Evolutionary conservation across 2,329 filamentous ascomycete genomes (phyloP).

Genomic region (Alternaria sp.): DNA sequence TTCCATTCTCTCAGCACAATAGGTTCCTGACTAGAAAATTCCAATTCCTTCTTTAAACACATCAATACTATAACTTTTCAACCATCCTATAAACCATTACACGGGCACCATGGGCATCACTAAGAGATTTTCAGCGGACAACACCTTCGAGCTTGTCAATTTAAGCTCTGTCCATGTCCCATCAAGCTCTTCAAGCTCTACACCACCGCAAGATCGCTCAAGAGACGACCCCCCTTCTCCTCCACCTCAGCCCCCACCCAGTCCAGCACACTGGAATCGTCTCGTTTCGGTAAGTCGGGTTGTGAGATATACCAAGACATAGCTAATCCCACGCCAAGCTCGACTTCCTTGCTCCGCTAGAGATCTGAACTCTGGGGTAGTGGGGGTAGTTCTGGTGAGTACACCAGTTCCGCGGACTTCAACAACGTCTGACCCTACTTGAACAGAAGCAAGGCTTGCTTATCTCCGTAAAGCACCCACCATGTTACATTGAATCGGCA

Average conservation of each 20-base stretch:
- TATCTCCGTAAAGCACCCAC: slow-evolving; percentile 4
- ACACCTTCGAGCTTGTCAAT: background rate
- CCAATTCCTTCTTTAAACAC: background rate
- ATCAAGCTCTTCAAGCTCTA: slow-evolving; percentile 7
- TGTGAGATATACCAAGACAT: slow-evolving; percentile 6
- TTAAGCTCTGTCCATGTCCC: background rate
- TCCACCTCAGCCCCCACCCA: slow-evolving; percentile 53
- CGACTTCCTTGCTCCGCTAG: slow-evolving; percentile 31
- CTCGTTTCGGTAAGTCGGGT: slow-evolving; percentile 27
- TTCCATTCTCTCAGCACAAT: slow-evolving; percentile 5
- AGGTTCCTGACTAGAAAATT: background rate
- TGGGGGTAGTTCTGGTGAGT: slow-evolving; percentile 2
- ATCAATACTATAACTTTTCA: background rate
- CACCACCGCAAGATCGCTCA: slow-evolving; percentile 33
- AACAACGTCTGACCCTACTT: slow-evolving; percentile 13
- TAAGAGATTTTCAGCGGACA: background rate
- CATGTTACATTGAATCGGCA: slow-evolving; percentile 8
- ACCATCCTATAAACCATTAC: background rate
- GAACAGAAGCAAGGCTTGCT: slow-evolving; percentile 5
- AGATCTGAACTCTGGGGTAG: slow-evolving; percentile 24
- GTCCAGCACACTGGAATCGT: slow-evolving; percentile 45
- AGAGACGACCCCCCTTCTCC: slow-evolving; percentile 53
- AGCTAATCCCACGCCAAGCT: slow-evolving; percentile 32
- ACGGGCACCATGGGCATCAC: slow-evolving; percentile 13
- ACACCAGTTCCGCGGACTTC: background rate